Conservation (phyloP, 2,329 filamentous ascomycete genomes). For the Colletotrichum sojae region DNA sequence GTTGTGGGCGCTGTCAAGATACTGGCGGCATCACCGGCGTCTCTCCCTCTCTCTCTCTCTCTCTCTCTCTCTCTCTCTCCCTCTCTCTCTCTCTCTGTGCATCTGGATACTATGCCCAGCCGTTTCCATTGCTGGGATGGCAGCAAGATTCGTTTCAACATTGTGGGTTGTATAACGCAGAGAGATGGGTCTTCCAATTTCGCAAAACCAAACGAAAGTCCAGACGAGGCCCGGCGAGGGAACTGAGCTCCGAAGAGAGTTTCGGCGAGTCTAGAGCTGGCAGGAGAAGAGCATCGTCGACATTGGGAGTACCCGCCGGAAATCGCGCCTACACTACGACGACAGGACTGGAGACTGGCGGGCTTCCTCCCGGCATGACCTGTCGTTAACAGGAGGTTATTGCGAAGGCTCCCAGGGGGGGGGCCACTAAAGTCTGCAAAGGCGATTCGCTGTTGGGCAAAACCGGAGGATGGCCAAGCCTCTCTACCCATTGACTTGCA, state of each 20-base stretch:
- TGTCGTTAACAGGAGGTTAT: slow-evolving; percentile 39
- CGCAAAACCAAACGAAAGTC: background rate
- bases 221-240: slow-evolving; percentile 10
- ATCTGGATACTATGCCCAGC: slow-evolving; percentile 18
- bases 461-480: slow-evolving; percentile 35
- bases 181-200: slow-evolving; percentile 16
- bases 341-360: slow-evolving; percentile 22
- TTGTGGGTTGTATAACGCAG: slow-evolving; percentile 30
- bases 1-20: slow-evolving; percentile 25
- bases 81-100: background rate
- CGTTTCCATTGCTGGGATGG: slow-evolving; percentile 19
- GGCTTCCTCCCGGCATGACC: slow-evolving; percentile 36
- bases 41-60: too few relatives aligned
- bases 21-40: slow-evolving; percentile 31
- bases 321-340: slow-evolving; percentile 29
- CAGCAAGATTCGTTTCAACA: slow-evolving; percentile 36
- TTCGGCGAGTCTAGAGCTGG: slow-evolving; percentile 19
- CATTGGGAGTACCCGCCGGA: slow-evolving; percentile 21
- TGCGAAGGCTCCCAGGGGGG: slow-evolving; percentile 25
- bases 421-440: slow-evolving; percentile 32
- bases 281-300: slow-evolving; percentile 12
- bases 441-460: slow-evolving; percentile 39
- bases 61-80: too few relatives aligned
- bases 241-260: slow-evolving; percentile 29
- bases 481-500: slow-evolving; percentile 39